These are phyloP conservation scores for Fusarium nygamai DNA, from an alignment of 2,329 filamentous ascomycete genomes.

Conservation along the genomic window DNA sequence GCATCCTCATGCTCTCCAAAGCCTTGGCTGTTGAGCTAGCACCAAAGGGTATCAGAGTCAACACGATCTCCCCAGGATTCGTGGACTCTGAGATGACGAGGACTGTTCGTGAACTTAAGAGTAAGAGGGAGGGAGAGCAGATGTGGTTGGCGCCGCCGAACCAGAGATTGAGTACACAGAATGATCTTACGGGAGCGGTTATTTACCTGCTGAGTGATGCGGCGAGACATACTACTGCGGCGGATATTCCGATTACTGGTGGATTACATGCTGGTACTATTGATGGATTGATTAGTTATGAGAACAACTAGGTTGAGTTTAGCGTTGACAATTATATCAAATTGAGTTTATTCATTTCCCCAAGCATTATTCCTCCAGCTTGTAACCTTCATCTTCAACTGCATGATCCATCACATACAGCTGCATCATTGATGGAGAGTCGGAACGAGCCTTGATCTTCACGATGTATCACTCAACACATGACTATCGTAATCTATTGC, in stretches of 20 bases:
- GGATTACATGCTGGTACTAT: constrained; percentile 54
- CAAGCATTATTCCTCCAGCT: rapidly evolving
- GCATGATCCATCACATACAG: rapidly evolving
- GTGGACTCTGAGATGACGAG: constrained; percentile 51
- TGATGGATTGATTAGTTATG: constrained; percentile 50
- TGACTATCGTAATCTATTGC: no score
- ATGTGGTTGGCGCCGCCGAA: constrained; percentile 53
- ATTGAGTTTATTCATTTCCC: not conserved
- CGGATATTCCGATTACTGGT: constrained; percentile 57
- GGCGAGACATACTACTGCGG: constrained; percentile 53
- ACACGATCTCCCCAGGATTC: constrained; percentile 52
- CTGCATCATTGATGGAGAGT: not conserved
- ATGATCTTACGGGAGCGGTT: constrained; percentile 55
- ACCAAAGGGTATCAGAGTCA: constrained; percentile 49
- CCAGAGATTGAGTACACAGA: constrained; percentile 52
- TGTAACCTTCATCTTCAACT: not conserved
- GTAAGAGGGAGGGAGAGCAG: constrained; percentile 47
- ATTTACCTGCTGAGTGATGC: constrained; percentile 57
- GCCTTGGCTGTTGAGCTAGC: constrained; percentile 52
- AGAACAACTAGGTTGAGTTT: not conserved
- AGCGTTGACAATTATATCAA: not conserved
- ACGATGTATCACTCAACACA: not conserved
- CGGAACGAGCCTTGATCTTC: no score
- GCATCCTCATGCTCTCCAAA: constrained; percentile 52
- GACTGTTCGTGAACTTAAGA: constrained; percentile 46